Conservation (phyloP, 1,284 basidiomycete genomes). For the Cryptococcus deneoformans region DNA sequence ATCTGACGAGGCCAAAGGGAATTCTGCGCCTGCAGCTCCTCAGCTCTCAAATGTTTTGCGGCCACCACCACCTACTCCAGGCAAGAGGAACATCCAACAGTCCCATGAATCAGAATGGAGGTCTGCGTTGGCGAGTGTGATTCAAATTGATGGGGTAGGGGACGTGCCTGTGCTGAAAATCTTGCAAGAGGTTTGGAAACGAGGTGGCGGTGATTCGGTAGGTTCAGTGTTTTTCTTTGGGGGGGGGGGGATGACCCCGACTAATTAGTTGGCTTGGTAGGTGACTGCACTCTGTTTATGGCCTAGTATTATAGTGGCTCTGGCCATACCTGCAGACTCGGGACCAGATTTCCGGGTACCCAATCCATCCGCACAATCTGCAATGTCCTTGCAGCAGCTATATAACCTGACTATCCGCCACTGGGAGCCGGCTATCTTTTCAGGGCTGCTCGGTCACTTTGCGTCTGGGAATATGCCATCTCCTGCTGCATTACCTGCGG, state of each 20-base stretch:
- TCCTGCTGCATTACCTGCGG: neutral
- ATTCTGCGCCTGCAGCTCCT: no score
- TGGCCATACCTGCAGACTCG: conserved; percentile 20
- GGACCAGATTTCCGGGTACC: conserved; percentile 17
- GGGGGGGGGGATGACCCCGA: no score
- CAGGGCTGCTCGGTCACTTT: conserved; percentile 35
- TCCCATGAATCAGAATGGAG: conserved; percentile 31
- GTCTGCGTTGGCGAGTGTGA: conserved; percentile 30
- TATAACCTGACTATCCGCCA: conserved; percentile 41
- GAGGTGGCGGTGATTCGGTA: conserved; percentile 40
- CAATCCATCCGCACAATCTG: conserved; percentile 29
- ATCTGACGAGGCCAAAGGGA: no score
- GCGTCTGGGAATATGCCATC: conserved; percentile 3
- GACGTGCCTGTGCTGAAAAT: conserved; percentile 29
- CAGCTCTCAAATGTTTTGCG: neutral
- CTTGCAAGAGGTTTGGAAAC: conserved; percentile 41
- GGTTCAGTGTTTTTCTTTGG: conserved; percentile 6
- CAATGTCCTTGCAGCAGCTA: conserved; percentile 34
- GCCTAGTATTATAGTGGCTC: conserved; percentile 37
- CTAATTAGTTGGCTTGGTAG: conserved; percentile 9
- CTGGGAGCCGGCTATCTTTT: conserved; percentile 39
- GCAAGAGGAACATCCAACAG: conserved; percentile 15
- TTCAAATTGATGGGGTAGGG: conserved; percentile 45
- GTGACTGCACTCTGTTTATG: conserved; percentile 36
- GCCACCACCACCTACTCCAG: conserved; percentile 1